Evolutionary conservation across 306 rosid genomes (phyloP).

Genomic region (Fragaria iinumae): DNA sequence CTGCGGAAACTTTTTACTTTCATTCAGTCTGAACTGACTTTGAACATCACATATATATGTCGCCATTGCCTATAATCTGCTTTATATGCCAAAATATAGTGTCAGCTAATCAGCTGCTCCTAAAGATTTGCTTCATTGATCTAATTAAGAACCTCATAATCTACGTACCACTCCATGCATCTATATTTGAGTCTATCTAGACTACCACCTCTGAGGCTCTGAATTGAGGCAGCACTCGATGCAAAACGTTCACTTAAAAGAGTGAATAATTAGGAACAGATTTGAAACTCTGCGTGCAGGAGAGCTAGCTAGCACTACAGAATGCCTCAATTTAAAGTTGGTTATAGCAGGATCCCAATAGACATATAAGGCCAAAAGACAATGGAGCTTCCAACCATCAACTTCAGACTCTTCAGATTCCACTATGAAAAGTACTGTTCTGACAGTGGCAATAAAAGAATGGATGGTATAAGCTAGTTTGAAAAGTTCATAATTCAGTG

Average conservation of each 20-base stretch:
- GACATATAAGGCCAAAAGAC: neutral
- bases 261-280: no score
- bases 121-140: no score
- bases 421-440: neutral
- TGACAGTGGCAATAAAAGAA: neutral
- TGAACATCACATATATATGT: neutral
- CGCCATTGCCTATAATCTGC: neutral
- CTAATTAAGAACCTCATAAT: no score
- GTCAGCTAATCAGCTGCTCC: neutral
- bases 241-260: neutral
- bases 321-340: neutral
- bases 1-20: neutral
- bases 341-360: conserved; percentile 20
- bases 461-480: neutral
- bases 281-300: neutral
- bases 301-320: neutral
- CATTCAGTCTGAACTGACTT: neutral
- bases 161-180: no score
- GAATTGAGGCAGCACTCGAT: neutral
- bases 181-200: no score
- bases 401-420: neutral
- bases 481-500: neutral
- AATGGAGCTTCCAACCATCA: conserved; percentile 10
- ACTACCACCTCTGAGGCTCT: no score
- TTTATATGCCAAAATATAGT: neutral